Base-by-base conservation (phyloP, 129 eudicot species). In the Deinandra increscens region DNA sequence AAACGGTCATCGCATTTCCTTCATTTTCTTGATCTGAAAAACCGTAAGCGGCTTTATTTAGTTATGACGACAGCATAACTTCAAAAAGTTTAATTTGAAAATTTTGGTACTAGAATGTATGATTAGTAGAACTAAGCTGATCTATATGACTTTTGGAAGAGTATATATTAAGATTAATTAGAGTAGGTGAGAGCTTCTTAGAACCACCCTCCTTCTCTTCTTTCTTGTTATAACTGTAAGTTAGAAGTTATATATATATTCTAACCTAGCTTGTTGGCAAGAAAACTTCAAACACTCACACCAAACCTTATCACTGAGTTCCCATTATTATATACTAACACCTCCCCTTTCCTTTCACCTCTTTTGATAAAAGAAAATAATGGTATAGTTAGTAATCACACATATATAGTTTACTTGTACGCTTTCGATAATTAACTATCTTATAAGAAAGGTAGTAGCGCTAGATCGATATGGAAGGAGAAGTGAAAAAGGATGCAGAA, bases 171-270 rank as follows among this genome's bases (percentile, higher is more conserved):
- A 84, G 88, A 69, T 20, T 64, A 12, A 26, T n/a, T n/a, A 73
- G 53, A 81, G 81, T 84, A 79, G 88, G 88, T 80, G 78, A 73
- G 73, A 81, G 75, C 81, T 80, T 80, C 71, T 17, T 61, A 77
- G 66, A 77, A 78, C 53, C 61, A 6, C 51, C 60, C 44, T 72
- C 58, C 68, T 36, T 72, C 68, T 72, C 69, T 49, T 46, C 18
- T 72, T 64, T 36, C 53, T 53, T 63, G 55, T 46, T 9, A 53
- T 65, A 42, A 53, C 17, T 64, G 73, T 64, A 41, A 68, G 54
- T 15, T 64, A 64, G 7, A 78, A 65, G 54, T 46, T 71, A 59
- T 72, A 60, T 70, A 58, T 70, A 42, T 37, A 72, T 37, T 59
- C 65, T 17, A 64, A 71, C 51, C 51, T n/a, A n/a, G n/a, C n/a